phyloP scores from a whole-genome alignment of 192 early-diverging fungal species.

The Chytriomyces sp. region DNA sequence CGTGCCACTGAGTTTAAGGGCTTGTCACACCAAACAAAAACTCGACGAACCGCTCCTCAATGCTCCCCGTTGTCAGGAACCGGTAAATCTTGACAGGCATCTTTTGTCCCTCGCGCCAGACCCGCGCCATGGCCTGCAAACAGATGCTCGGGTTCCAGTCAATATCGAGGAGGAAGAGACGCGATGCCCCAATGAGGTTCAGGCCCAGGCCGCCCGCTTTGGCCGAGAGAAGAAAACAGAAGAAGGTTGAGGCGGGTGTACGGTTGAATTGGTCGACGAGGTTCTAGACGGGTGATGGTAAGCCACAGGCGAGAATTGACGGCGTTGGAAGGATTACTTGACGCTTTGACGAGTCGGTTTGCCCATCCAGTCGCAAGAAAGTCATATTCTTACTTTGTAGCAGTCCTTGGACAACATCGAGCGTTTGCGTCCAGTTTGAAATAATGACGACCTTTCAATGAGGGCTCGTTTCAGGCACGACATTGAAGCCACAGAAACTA shows the following conservation, averaged over 20 bases:
- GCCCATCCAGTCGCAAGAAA: slow-evolving; percentile 63
- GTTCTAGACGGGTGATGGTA: slow-evolving; percentile 32
- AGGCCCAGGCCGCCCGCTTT: slow-evolving; percentile 63
- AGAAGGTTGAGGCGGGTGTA: slow-evolving; percentile 18
- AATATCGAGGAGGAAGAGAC: slow-evolving; percentile 55
- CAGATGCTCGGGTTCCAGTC: slow-evolving; percentile 56
- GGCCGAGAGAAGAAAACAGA: slow-evolving; percentile 50
- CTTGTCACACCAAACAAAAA: not conserved
- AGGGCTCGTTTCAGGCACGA: slow-evolving; percentile 2
- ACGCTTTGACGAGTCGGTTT: slow-evolving; percentile 36
- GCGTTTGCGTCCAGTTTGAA: slow-evolving; percentile 65
- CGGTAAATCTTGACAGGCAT: slow-evolving; percentile 49
- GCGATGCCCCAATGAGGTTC: slow-evolving; percentile 61
- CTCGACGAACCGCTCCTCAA: slow-evolving; percentile 39
- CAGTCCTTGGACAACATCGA: slow-evolving; percentile 59
- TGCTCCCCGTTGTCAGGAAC: slow-evolving; percentile 48
- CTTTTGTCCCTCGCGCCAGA: slow-evolving; percentile 61
- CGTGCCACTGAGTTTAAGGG: not conserved
- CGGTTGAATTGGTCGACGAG: slow-evolving; percentile 52
- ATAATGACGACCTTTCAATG: slow-evolving; percentile 61
- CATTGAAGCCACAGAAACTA: not conserved
- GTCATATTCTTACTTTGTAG: slow-evolving; percentile 36
- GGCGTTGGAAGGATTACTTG: slow-evolving; percentile 24
- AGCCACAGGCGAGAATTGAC: too few relatives aligned
- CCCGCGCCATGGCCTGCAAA: slow-evolving; percentile 63